Conservation (phyloP, 2,329 filamentous ascomycete genomes). For the Eutypella sp. region DNA sequence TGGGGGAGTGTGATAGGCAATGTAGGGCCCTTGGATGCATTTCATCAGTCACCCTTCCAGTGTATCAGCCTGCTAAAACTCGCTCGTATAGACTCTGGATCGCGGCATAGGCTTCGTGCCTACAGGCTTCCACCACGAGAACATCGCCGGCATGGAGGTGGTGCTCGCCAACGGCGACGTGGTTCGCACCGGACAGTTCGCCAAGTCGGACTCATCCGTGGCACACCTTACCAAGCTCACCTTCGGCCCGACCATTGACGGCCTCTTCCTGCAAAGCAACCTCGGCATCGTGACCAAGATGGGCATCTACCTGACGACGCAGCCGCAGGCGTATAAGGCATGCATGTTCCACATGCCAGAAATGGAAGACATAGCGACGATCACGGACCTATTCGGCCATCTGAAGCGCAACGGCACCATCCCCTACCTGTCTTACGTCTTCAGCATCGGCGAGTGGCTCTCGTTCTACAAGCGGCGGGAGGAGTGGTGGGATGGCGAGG, state of each 20-base stretch:
- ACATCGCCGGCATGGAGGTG: conserved; percentile 40
- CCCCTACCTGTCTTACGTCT: conserved; percentile 38
- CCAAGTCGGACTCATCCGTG: conserved; percentile 34
- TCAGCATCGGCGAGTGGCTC: conserved; percentile 41
- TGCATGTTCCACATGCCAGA: conserved; percentile 41
- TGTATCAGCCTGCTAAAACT: neutral
- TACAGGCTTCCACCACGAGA: conserved; percentile 36
- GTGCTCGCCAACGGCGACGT: conserved; percentile 39
- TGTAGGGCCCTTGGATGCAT: conserved; percentile 15
- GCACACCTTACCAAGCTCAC: conserved; percentile 33
- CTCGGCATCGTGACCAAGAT: conserved; percentile 53
- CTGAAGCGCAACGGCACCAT: conserved; percentile 38
- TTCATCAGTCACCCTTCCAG: too few relatives aligned
- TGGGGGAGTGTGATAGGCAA: conserved; percentile 47
- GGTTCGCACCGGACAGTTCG: conserved; percentile 39
- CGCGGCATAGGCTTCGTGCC: conserved; percentile 35
- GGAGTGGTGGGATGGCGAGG: conserved; percentile 38
- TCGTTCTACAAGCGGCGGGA: conserved; percentile 37
- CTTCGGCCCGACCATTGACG: conserved; percentile 38
- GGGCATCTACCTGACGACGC: conserved; percentile 38
- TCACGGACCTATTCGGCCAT: conserved; percentile 39
- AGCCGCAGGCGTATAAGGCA: conserved; percentile 40
- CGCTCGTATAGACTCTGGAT: conserved; percentile 36
- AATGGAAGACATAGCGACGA: conserved; percentile 38
- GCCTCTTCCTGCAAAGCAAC: conserved; percentile 48